Percentiles rank a stretch among this genome's conserved stretches.
Conservation (phyloP, 2,329 filamentous ascomycete species). For the Coniochaeta hoffmannii region DNA sequence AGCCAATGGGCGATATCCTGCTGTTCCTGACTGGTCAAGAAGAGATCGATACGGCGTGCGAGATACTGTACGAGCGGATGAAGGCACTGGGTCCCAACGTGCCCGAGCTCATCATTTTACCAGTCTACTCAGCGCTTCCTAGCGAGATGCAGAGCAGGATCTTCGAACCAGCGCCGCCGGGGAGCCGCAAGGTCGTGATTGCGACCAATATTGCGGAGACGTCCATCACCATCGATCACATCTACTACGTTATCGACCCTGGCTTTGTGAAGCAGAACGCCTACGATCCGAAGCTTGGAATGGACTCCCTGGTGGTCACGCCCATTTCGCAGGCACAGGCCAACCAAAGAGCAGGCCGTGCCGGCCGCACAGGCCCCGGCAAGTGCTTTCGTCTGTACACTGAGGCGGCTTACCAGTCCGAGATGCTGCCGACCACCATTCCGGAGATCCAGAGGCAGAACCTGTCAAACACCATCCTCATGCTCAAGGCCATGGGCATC, state of each 20-base stretch:
- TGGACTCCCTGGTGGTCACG: slow-evolving; percentile 93
- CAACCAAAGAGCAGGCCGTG: slow-evolving; percentile 86
- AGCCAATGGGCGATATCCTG: slow-evolving; percentile 89
- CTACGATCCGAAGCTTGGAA: slow-evolving; percentile 93
- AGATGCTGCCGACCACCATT: slow-evolving; percentile 94
- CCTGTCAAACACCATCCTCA: slow-evolving; percentile 83
- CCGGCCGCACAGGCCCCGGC: slow-evolving; percentile 88
- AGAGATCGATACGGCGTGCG: slow-evolving; percentile 92
- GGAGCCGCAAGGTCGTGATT: slow-evolving; percentile 88
- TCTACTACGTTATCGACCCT: slow-evolving; percentile 95
- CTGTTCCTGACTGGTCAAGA: slow-evolving; percentile 96
- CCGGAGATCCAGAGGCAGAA: slow-evolving; percentile 97
- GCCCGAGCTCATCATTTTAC: slow-evolving; percentile 85
- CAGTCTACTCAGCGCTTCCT: slow-evolving; percentile 91
- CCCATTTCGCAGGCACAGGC: slow-evolving; percentile 96
- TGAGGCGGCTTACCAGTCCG: slow-evolving; percentile 88
- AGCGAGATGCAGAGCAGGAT: slow-evolving; percentile 91
- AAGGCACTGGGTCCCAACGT: slow-evolving; percentile 87
- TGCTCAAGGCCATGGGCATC: slow-evolving; percentile 99
- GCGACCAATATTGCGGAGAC: slow-evolving; percentile 98
- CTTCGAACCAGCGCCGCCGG: slow-evolving; percentile 85
- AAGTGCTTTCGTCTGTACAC: slow-evolving; percentile 96
- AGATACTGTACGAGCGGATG: slow-evolving; percentile 92
- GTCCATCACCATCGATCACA: slow-evolving; percentile 94
- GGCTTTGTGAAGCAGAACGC: slow-evolving; percentile 98